phyloP scores from a whole-genome alignment of 2,329 filamentous ascomycete genomes.

The Colletotrichum horii region DNA sequence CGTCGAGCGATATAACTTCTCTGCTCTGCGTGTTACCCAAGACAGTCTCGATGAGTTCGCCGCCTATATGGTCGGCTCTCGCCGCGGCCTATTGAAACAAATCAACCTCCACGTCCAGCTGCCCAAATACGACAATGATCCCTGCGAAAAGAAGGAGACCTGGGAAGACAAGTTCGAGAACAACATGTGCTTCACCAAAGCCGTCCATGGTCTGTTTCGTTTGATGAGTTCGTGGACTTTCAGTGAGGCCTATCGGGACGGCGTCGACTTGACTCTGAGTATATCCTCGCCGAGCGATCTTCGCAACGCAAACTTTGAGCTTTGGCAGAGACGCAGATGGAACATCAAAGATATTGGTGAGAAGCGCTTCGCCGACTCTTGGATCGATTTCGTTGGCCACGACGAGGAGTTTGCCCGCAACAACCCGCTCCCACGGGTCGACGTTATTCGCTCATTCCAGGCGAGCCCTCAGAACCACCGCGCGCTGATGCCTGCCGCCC shows the following conservation, averaged over 20 bases:
- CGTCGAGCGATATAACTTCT: constrained; percentile 29
- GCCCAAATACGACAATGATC: constrained; percentile 25
- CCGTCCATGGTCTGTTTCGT: constrained; percentile 26
- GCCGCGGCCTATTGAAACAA: constrained; percentile 24
- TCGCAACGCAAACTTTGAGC: constrained; percentile 21
- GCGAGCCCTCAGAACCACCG: constrained; percentile 20
- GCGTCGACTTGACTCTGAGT: constrained; percentile 21
- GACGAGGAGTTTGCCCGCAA: constrained; percentile 19
- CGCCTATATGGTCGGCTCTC: constrained; percentile 22
- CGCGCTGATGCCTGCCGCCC: constrained; percentile 23
- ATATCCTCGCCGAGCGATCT: constrained; percentile 25
- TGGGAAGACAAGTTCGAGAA: constrained; percentile 31
- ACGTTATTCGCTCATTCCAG: constrained; percentile 23
- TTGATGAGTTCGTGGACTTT: constrained; percentile 26
- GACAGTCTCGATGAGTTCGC: constrained; percentile 25
- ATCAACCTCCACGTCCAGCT: constrained; percentile 28
- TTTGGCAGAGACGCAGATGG: constrained; percentile 25
- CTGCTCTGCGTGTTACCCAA: constrained; percentile 22
- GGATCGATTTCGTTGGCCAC: constrained; percentile 22
- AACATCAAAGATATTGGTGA: constrained; percentile 25
- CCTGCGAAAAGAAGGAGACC: constrained; percentile 23
- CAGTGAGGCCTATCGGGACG: constrained; percentile 12
- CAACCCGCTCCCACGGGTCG: constrained; percentile 22
- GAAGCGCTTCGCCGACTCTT: constrained; percentile 24
- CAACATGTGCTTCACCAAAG: constrained; percentile 27